These are phyloP conservation scores for Colletotrichum filicis DNA, from an alignment of 2,329 filamentous ascomycete species.

Conservation along the genomic window DNA sequence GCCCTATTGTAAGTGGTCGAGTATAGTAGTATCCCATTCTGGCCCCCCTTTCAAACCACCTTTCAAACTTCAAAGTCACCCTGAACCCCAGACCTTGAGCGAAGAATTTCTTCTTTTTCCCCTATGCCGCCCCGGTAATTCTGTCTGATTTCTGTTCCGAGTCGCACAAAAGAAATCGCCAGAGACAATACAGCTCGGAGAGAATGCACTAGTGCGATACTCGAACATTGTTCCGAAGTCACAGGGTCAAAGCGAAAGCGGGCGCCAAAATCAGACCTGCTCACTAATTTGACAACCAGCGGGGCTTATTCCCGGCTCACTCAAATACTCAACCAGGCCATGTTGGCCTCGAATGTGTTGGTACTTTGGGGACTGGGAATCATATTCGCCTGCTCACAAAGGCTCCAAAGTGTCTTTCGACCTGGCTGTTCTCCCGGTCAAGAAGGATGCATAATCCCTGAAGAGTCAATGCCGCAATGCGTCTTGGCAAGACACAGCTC, in stretches of 20 bases:
- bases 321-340: background rate
- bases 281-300: background rate
- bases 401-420: background rate
- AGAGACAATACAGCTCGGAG: background rate
- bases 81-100: background rate
- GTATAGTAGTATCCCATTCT: background rate
- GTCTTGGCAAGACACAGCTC: background rate
- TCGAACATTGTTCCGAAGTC: background rate
- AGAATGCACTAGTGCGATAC: background rate
- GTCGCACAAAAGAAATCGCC: background rate
- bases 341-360: background rate
- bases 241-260: background rate
- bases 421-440: background rate
- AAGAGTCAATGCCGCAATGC: background rate
- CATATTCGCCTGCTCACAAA: background rate
- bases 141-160: background rate
- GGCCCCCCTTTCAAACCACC: no score
- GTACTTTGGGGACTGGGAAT: background rate
- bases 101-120: background rate
- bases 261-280: background rate
- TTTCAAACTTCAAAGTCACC: background rate
- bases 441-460: background rate
- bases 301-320: background rate
- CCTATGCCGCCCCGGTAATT: background rate
- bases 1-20: background rate